Evolutionary conservation across 2,329 filamentous ascomycete species (phyloP).

Genomic region (Eutypella sp.): DNA sequence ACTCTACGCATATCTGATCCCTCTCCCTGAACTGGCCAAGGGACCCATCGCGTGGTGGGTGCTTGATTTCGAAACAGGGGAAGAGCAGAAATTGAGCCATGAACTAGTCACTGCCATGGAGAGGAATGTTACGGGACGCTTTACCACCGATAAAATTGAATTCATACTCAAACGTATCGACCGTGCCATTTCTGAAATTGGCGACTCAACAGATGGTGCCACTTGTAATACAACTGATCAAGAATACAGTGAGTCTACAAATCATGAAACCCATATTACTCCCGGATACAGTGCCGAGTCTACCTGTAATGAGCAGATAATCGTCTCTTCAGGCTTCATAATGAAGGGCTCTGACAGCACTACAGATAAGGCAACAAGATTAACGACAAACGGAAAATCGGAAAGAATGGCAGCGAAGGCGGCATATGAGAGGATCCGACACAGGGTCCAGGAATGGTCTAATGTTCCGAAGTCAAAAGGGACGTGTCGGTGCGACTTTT

Average conservation of each 20-base stretch:
- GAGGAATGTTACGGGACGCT: not conserved
- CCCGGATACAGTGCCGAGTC: not conserved
- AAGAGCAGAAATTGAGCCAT: not conserved
- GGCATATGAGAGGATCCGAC: not conserved
- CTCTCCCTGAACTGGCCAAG: not conserved
- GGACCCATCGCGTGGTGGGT: not conserved
- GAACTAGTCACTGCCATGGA: not conserved
- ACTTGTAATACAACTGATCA: not conserved
- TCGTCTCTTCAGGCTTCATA: not conserved
- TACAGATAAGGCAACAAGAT: not conserved
- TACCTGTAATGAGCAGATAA: not conserved
- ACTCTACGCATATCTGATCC: not conserved
- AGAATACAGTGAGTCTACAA: not conserved
- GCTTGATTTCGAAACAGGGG: not conserved
- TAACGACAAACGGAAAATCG: not conserved
- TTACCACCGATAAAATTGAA: not conserved
- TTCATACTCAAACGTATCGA: not conserved
- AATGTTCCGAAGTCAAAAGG: not conserved
- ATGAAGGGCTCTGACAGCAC: not conserved
- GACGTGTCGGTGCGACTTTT: slow-evolving; percentile 1
- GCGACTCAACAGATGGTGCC: not conserved
- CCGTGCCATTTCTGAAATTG: not conserved
- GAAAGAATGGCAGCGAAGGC: not conserved
- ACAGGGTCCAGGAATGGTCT: not conserved
- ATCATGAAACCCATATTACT: not conserved